Evolutionary conservation across 352 stramenopile species (phyloP).

Genomic region (Pythium grandisporangium): DNA sequence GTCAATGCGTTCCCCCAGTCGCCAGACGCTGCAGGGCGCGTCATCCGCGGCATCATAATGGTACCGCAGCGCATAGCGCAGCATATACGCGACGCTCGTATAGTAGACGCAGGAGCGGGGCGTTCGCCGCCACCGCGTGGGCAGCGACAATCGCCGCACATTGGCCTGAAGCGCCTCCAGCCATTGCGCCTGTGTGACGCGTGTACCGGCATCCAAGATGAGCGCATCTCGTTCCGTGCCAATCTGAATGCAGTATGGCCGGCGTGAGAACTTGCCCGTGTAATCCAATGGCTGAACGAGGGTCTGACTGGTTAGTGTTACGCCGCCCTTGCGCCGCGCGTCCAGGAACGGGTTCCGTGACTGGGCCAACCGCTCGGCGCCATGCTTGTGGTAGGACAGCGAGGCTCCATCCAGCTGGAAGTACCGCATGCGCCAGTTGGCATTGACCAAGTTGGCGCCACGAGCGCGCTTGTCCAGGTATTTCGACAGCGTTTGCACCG

Average conservation of each 20-base stretch:
- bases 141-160: constrained; percentile 48
- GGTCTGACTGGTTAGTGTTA: constrained; percentile 26
- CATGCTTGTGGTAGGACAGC: constrained; percentile 61
- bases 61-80: constrained; percentile 59
- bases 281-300: constrained; percentile 40
- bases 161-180: constrained; percentile 51
- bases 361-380: constrained; percentile 28
- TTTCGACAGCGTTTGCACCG: constrained; percentile 15
- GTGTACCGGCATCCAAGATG: constrained; percentile 54
- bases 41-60: constrained; percentile 24
- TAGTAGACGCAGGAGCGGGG: constrained; percentile 36
- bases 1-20: constrained; percentile 31
- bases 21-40: constrained; percentile 13
- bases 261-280: constrained; percentile 47
- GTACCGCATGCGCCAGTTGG: constrained; percentile 68
- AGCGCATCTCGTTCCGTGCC: constrained; percentile 34
- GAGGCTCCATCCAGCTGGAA: constrained; percentile 32
- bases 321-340: constrained; percentile 28
- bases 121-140: constrained; percentile 41
- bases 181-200: constrained; percentile 45
- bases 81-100: constrained; percentile 46
- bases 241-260: constrained; percentile 57
- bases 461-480: constrained; percentile 57
- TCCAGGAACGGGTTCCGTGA: constrained; percentile 55
- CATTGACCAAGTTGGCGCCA: constrained; percentile 37